Conservation (phyloP, 495 filamentous ascomycete genomes). For the Elasticomyces elasticus region DNA sequence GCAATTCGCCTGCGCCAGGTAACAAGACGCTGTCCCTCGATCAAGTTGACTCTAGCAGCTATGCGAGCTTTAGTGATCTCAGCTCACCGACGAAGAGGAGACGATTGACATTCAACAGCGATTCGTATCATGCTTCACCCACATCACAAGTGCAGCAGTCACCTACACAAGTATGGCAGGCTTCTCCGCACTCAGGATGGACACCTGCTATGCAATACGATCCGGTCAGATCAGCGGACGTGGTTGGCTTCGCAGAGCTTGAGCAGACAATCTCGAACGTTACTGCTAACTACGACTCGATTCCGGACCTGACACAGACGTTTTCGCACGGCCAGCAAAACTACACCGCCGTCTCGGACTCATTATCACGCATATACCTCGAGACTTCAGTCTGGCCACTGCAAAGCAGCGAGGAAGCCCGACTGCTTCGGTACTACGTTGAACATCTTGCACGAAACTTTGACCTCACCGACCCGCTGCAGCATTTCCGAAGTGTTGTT, state of each 20-base stretch:
- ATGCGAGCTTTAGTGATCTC: not conserved
- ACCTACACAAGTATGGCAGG: constrained; percentile 3
- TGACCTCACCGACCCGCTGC: constrained; percentile 13
- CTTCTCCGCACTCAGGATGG: constrained; percentile 2
- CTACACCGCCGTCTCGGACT: constrained; percentile 8
- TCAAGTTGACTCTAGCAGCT: not conserved
- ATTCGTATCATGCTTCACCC: not conserved
- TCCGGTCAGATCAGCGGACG: not conserved
- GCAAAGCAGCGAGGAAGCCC: constrained; percentile 10
- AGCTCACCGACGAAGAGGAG: constrained; percentile 15
- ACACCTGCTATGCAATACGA: not conserved
- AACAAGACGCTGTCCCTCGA: not conserved
- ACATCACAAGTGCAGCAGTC: not conserved
- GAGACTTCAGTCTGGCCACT: constrained; percentile 22
- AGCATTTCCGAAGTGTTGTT: constrained; percentile 17
- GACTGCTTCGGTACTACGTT: constrained; percentile 16
- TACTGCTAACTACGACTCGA: not conserved
- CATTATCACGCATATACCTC: constrained; percentile 17
- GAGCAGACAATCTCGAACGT: not conserved
- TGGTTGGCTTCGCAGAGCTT: not conserved
- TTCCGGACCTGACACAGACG: not conserved
- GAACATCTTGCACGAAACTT: constrained; percentile 17
- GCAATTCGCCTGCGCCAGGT: not conserved
- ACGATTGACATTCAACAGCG: constrained; percentile 4
- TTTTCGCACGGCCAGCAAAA: not conserved